These are phyloP conservation scores for Selaginella tamariscina DNA, from an alignment of 75 land plant genomes.

Conservation along the genomic window DNA sequence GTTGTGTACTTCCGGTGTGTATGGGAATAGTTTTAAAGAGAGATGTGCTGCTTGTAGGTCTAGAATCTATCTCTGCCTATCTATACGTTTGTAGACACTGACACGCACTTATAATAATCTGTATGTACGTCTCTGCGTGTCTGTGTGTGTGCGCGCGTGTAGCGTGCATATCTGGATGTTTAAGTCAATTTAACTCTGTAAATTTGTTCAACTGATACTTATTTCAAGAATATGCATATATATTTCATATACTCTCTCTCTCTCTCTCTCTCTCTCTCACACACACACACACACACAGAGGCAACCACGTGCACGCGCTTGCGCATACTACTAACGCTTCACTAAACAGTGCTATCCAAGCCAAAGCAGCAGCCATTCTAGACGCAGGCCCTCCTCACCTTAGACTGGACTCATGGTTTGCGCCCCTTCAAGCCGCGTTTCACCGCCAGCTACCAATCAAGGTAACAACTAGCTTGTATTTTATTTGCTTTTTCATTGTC, in stretches of 20 bases:
- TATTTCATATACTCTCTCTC: too few species aligned
- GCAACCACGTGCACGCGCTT: background rate
- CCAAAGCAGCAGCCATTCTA: constrained; percentile 15
- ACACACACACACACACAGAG: too few species aligned
- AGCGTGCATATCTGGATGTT: background rate
- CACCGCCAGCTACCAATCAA: constrained; percentile 27
- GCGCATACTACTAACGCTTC: background rate
- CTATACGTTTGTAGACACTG: too few species aligned
- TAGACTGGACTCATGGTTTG: constrained; percentile 27
- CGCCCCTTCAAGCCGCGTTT: constrained; percentile 20
- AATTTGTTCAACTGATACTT: background rate
- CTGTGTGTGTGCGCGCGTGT: too few species aligned
- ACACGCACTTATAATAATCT: too few species aligned
- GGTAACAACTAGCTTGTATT: constrained; percentile 11
- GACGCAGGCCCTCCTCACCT: constrained; percentile 26
- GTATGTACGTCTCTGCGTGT: too few species aligned
- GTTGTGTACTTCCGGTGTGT: too few species aligned
- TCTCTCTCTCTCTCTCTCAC: too few species aligned
- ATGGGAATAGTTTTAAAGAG: too few species aligned
- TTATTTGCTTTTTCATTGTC: background rate
- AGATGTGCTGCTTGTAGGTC: too few species aligned
- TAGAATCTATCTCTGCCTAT: too few species aligned
- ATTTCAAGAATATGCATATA: background rate
- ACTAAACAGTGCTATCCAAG: constrained; percentile 16
- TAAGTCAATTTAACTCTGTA: background rate